Base-by-base conservation (phyloP, 306 rosid species). In the Vicia faba region DNA sequence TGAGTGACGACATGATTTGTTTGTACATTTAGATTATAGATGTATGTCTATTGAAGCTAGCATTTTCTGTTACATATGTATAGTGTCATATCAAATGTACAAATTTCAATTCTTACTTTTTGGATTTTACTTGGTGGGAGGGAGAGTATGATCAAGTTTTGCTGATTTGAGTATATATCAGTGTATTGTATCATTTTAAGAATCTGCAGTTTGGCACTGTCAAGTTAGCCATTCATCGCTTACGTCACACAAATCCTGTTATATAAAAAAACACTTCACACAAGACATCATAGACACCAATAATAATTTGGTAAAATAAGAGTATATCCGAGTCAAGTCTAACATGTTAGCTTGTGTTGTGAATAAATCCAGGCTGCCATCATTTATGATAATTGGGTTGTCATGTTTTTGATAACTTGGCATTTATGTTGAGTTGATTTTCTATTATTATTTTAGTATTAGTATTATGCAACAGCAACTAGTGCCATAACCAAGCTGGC, bases 31-130 rank as follows among this genome's bases (percentile, higher is more conserved):
- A 70, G 78, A 62, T 68, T 58, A 49, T 72, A 75, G 51, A 55
- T 73, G 60, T 59, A 29, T 68, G 77, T 66, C 70, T 73, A 39
- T 16, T 74, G 41, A 75, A 23, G 26, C 36, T 25, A 54, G 2
- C 41, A 10, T 60, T 40, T 55, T 58, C 82, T 72, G 54, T 68
- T 72, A 63, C 81, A 77, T 69, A 84, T 11, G 20, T 61, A 11
- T 39, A 38, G 45, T 8, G 59, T 55, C 78, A 71, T 51, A 61
- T 18, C 38, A 46, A 67, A 66, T 70, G 82, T 79, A 69, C 46
- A 56, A 8, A 64, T 62, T 46, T 74, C 26, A 70, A 64, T 78
- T 69, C 66, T 65, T 75, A 33, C 74, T 65, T 75, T 54, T 40
- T 39, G 4, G 31, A 59, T 28, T 45, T 64, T 58, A 48, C 36